Percentiles rank a stretch among this genome's conserved stretches.
These are phyloP conservation scores for Penicillium sp. DNA, from an alignment of 2,329 filamentous ascomycete genomes.

Conservation along the genomic window DNA sequence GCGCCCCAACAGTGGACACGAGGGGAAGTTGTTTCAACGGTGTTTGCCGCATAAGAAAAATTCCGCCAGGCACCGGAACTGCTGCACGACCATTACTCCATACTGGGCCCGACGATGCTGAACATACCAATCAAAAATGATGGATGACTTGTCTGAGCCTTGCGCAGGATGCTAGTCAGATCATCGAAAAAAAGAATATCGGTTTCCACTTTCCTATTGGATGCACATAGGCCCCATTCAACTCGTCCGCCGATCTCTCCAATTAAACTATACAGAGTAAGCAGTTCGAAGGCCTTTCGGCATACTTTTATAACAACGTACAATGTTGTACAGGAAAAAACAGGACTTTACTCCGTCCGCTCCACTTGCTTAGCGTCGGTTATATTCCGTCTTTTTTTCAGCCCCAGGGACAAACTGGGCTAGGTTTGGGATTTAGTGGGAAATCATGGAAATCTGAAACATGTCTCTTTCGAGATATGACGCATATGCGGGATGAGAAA, in stretches of 20 bases:
- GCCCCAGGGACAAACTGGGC: not conserved
- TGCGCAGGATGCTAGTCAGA: not conserved
- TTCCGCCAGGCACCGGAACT: not conserved
- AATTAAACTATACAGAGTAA: not conserved
- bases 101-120: not conserved
- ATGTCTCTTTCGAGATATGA: not conserved
- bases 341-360: not conserved
- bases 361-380: not conserved
- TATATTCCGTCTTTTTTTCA: not conserved
- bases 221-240: not conserved
- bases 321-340: not conserved
- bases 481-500: not conserved
- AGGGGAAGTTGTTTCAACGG: not conserved
- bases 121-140: not conserved
- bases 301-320: not conserved
- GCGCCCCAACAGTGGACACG: slow-evolving; percentile 1
- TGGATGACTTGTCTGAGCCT: not conserved
- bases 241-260: not conserved
- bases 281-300: not conserved
- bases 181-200: not conserved
- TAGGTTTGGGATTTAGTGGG: not conserved
- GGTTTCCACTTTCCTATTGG: not conserved
- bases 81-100: not conserved
- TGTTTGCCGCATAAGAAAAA: not conserved
- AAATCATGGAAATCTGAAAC: not conserved